Base-by-base conservation (phyloP, 805 yeast species). In the Spathaspora hagerdaliae region DNA sequence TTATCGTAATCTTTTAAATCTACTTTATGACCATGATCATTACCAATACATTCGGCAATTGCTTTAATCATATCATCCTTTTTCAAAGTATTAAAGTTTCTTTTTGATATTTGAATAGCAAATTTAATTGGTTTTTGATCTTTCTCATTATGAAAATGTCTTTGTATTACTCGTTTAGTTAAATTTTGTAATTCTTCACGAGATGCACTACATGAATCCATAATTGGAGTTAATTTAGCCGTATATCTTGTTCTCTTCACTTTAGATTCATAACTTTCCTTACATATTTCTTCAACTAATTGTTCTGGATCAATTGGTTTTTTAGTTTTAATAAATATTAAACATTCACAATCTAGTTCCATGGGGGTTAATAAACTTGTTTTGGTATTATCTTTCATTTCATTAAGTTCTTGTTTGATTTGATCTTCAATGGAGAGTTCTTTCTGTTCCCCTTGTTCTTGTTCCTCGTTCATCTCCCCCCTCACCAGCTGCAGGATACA, bases 1-100 rank as follows among this genome's bases (percentile, higher is more conserved):
- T 83, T 82, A 49, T 91, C 96, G 57, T 79, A 88, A 10, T 80
- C 66, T 56, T 87, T 87, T 61, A 94, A 74, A 60, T 90, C 95
- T 12, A 94, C 96, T 32, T 65, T 70, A 61, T 89, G 96, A 2
- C 83, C 83, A 50, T 79, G 77, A 5, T 79, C 83, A 39, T 76
- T 71, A 1, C 92, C 92, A 0, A 88, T 90, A 38, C 76, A 65
- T 29, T 76, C 79, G 3, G 96, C 96, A 7, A 91, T 75, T 10
- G 79, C 71, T 32, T 75, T 78, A 48, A 88, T 89, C 42, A 92
- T 79, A n/a, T 79, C 88, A 49, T 76, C 84, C 51, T 89, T 79
- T 19, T 79, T 81, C 27, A 91, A 61, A 1, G 83, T 76, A 56
- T 81, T 85, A 69, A 89, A 91, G 62, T 88, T 87, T 54, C 99